These are phyloP conservation scores for Heteromeles arbutifolia DNA, from an alignment of 306 rosid genomes.

Conservation along the genomic window DNA sequence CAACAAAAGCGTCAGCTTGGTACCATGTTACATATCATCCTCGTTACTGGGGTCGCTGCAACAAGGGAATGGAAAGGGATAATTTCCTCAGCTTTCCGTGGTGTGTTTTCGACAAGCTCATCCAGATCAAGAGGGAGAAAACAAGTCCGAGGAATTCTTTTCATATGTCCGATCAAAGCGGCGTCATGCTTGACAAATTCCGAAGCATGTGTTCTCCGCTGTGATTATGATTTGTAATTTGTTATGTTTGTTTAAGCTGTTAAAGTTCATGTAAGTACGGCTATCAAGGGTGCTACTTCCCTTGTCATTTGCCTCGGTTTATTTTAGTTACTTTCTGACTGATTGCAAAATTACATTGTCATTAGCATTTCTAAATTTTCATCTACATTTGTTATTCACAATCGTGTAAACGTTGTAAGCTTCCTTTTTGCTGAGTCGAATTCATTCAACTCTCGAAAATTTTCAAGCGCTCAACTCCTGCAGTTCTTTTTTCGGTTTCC, in stretches of 20 bases:
- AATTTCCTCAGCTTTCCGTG: conserved; percentile 40
- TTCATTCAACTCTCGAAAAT: background rate
- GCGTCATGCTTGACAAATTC: background rate
- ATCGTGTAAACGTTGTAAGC: no score
- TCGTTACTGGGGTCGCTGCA: conserved; percentile 31
- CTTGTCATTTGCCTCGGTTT: background rate
- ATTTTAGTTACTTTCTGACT: no score
- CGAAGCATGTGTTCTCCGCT: background rate
- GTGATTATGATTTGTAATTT: background rate
- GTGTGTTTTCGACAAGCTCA: conserved; percentile 30
- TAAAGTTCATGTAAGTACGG: background rate
- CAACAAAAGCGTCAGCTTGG: conserved; percentile 52
- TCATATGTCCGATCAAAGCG: background rate
- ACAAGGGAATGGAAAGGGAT: conserved; percentile 17
- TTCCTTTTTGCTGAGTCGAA: background rate
- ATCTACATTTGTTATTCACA: no score
- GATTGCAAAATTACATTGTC: no score
- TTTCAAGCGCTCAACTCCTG: no score
- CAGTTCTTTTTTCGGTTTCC: no score
- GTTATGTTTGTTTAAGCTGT: background rate
- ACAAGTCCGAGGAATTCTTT: background rate
- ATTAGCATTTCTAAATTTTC: background rate
- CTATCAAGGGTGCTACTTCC: background rate
- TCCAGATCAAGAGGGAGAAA: conserved; percentile 22
- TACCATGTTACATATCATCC: conserved; percentile 40